These are phyloP conservation scores for Microcos paniculata DNA, from an alignment of 345 rosid genomes.

Conservation along the genomic window DNA sequence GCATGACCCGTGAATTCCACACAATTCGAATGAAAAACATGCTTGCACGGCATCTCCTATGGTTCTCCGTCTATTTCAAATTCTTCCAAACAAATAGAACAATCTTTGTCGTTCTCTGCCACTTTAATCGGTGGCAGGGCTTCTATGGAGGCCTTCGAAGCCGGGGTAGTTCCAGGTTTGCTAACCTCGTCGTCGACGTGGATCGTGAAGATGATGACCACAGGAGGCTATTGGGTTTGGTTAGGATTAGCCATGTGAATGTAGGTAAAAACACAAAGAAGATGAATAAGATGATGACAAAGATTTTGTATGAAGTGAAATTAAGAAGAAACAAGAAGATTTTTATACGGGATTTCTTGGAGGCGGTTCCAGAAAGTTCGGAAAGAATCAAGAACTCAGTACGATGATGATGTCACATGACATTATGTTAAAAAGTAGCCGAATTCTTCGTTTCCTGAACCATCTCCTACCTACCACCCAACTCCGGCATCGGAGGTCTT, in stretches of 20 bases:
- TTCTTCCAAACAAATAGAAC: constrained; percentile 25
- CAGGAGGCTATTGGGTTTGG: background rate
- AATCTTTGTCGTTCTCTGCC: constrained; percentile 5
- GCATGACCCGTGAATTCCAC: constrained; percentile 20
- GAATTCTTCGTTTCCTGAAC: background rate
- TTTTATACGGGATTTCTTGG: background rate
- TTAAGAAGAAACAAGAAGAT: background rate
- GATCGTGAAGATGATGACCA: background rate
- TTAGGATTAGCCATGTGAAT: background rate
- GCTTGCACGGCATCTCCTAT: constrained; percentile 29
- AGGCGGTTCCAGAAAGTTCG: background rate
- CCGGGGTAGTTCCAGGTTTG: constrained; percentile 3
- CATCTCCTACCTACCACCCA: too few relatives aligned
- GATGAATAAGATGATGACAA: background rate
- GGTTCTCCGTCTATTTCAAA: background rate
- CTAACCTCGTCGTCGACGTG: background rate
- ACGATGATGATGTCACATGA: background rate
- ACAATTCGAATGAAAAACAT: constrained; percentile 22
- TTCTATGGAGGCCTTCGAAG: constrained; percentile 24
- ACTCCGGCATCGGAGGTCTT: too few relatives aligned
- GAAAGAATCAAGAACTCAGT: background rate
- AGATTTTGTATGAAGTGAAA: background rate
- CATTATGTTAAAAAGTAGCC: background rate
- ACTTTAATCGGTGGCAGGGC: constrained; percentile 14
- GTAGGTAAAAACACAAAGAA: background rate